Percentiles rank a stretch among this genome's conserved stretches.
Evolutionary conservation across 164 flowering plant species (phyloP).

Genomic region (Piper betle): DNA sequence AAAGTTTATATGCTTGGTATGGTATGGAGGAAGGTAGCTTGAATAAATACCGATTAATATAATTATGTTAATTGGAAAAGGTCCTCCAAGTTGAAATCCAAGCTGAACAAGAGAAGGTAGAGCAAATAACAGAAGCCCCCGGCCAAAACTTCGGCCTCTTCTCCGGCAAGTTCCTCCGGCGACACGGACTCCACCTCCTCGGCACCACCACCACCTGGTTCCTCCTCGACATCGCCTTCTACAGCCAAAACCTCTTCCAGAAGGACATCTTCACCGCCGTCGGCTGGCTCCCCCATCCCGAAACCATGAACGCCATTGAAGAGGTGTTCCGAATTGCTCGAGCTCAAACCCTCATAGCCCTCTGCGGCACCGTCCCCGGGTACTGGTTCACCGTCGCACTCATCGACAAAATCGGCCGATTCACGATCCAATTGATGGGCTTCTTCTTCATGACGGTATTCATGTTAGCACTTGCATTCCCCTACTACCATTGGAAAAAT

Average conservation of each 20-base stretch:
- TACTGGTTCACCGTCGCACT: slow-evolving; percentile 14
- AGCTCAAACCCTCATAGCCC: slow-evolving; percentile 11
- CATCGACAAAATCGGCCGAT: slow-evolving; percentile 8
- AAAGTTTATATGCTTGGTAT: too few relatives aligned
- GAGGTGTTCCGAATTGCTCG: slow-evolving; percentile 8
- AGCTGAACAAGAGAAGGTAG: slow-evolving; percentile 1
- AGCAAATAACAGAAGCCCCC: not conserved
- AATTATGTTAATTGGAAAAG: too few relatives aligned
- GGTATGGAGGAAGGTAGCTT: too few relatives aligned
- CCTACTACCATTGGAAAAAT: slow-evolving; percentile 9
- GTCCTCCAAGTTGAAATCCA: slow-evolving; percentile 6
- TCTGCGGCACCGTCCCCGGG: slow-evolving; percentile 11
- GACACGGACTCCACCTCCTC: slow-evolving; percentile 10
- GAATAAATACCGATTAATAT: too few relatives aligned
- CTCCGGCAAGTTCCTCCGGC: slow-evolving; percentile 5
- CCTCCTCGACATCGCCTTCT: slow-evolving; percentile 9
- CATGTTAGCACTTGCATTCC: slow-evolving; percentile 8
- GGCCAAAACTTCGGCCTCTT: slow-evolving; percentile 5
- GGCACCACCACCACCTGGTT: slow-evolving; percentile 10
- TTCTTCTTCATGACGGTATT: slow-evolving; percentile 12
- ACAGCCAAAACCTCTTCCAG: slow-evolving; percentile 14
- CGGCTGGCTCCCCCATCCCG: slow-evolving; percentile 9
- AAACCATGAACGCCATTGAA: slow-evolving; percentile 10
- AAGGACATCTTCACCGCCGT: slow-evolving; percentile 12
- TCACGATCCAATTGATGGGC: slow-evolving; percentile 8